Evolutionary conservation across 345 rosid genomes (phyloP).

Genomic region (Dimocarpus longan): DNA sequence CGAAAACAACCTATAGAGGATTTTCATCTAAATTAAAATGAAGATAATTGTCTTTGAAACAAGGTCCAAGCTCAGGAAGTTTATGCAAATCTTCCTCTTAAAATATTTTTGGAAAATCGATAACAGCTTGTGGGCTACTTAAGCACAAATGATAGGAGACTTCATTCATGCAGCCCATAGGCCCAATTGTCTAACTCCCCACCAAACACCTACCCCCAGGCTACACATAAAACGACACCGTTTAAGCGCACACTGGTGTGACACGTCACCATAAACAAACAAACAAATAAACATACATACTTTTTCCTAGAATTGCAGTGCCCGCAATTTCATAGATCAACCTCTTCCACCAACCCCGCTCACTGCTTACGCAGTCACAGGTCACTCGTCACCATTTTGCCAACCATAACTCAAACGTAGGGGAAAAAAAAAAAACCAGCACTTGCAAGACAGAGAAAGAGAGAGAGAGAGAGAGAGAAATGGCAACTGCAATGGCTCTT

Average conservation of each 20-base stretch:
- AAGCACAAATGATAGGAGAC: too few relatives aligned
- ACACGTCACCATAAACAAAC: background rate
- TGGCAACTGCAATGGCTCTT: slow-evolving; percentile 67
- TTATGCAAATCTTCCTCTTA: too few relatives aligned
- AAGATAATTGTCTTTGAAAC: too few relatives aligned
- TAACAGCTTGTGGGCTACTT: too few relatives aligned
- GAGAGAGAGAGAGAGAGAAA: slow-evolving; percentile 25
- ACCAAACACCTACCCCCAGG: background rate
- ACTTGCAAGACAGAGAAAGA: slow-evolving; percentile 9
- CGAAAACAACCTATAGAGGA: too few relatives aligned
- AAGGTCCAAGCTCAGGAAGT: too few relatives aligned
- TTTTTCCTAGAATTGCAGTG: background rate
- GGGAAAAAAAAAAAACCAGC: background rate
- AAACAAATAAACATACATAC: too few relatives aligned
- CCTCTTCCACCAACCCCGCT: slow-evolving; percentile 13
- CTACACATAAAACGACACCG: background rate
- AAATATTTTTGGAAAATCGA: too few relatives aligned
- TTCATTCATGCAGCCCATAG: too few relatives aligned
- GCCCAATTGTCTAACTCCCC: background rate
- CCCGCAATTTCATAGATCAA: background rate
- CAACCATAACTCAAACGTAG: background rate
- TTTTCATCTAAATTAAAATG: too few relatives aligned
- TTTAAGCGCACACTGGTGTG: background rate
- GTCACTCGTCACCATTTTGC: background rate
- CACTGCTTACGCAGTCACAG: slow-evolving; percentile 9